Conservation (phyloP, 495 filamentous ascomycete genomes). For the Neurospora hispaniola region DNA sequence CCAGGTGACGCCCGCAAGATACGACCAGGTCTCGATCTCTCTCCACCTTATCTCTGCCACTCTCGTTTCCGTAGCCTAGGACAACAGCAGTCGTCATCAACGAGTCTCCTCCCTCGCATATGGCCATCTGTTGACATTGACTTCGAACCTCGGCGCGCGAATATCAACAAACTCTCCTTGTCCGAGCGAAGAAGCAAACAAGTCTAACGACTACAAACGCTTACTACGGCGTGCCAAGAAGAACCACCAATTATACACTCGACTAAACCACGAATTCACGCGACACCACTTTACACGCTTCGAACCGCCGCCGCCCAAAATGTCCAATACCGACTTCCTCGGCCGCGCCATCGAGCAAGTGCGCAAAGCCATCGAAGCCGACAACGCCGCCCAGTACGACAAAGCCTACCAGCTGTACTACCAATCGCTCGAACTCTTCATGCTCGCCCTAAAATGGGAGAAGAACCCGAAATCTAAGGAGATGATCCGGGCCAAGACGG, state of each 20-base stretch:
- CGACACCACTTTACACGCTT: neutral
- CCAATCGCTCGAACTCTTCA: slow-evolving; percentile 85
- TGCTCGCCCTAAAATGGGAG: slow-evolving; percentile 96
- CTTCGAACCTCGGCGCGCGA: neutral
- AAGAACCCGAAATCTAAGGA: slow-evolving; percentile 94
- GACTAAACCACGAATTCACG: neutral
- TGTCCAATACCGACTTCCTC: slow-evolving; percentile 97
- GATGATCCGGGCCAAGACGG: slow-evolving; percentile 87
- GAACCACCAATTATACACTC: neutral
- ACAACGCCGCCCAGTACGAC: slow-evolving; percentile 92
- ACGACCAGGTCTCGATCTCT: neutral
- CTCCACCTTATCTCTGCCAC: neutral
- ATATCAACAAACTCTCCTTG: neutral
- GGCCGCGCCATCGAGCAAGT: slow-evolving; percentile 90
- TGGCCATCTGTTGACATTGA: neutral
- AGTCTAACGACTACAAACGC: neutral
- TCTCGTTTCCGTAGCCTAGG: neutral
- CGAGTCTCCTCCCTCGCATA: neutral
- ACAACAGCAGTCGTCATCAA: neutral
- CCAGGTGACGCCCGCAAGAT: neutral
- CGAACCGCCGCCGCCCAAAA: slow-evolving; percentile 23
- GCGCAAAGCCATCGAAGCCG: slow-evolving; percentile 92
- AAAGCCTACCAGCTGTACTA: slow-evolving; percentile 94
- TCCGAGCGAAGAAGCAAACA: neutral
- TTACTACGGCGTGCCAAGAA: neutral